These are phyloP conservation scores for Acanthamoeba culbertsoni DNA, from an alignment of 208 protist genomes.

Conservation along the genomic window DNA sequence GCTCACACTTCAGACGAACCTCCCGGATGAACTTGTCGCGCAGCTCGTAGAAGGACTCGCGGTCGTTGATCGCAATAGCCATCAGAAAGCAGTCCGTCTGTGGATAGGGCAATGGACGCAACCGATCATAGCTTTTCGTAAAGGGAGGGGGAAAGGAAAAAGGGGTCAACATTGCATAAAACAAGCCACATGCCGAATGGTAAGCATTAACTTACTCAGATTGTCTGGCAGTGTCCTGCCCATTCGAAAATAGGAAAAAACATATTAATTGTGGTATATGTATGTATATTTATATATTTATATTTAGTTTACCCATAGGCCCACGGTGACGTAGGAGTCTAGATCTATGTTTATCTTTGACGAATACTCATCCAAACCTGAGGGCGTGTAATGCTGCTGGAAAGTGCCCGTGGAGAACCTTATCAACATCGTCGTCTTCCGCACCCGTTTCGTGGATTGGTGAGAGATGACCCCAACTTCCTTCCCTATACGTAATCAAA, in stretches of 20 bases:
- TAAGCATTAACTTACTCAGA: background rate
- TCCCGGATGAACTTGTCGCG: constrained; percentile 76
- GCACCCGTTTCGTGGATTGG: too few species aligned
- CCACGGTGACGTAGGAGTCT: background rate
- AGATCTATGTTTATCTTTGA: background rate
- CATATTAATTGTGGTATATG: background rate
- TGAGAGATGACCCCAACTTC: too few species aligned
- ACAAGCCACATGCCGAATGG: background rate
- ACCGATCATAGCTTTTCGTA: background rate
- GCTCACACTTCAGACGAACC: constrained; percentile 54
- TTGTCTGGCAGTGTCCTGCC: background rate
- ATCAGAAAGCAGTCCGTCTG: background rate
- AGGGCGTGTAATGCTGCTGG: background rate
- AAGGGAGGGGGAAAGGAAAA: background rate
- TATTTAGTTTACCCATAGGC: too few species aligned
- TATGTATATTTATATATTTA: background rate
- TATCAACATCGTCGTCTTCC: background rate
- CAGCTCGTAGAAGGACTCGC: constrained; percentile 81
- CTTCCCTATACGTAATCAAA: too few species aligned
- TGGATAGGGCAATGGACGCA: background rate
- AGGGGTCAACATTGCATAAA: background rate
- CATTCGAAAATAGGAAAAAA: background rate
- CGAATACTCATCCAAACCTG: background rate
- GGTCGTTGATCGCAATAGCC: background rate
- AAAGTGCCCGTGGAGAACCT: background rate